A percentile compares a stretch with the other conserved stretches of the same genome.
Conservation (phyloP, 345 rosid species). For the Eucalyptus cladocalyx region DNA sequence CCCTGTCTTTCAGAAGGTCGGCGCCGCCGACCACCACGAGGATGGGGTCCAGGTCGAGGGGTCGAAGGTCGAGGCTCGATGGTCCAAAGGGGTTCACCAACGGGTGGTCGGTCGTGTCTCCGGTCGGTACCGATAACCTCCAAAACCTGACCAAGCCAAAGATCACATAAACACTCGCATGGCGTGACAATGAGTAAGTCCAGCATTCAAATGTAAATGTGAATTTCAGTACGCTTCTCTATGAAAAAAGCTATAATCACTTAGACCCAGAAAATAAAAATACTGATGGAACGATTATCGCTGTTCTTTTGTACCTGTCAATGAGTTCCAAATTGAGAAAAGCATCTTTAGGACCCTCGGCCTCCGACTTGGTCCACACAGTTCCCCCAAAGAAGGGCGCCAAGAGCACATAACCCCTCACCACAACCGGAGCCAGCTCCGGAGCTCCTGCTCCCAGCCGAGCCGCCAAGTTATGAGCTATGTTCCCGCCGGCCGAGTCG, state of each 20-base stretch:
- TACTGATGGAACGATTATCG: not conserved
- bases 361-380: constrained; percentile 28
- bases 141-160: constrained; percentile 23
- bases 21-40: constrained; percentile 37
- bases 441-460: constrained; percentile 20
- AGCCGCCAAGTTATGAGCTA: constrained; percentile 45
- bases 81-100: constrained; percentile 54
- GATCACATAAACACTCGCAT: not conserved
- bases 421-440: constrained; percentile 30
- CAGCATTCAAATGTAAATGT: not conserved
- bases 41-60: constrained; percentile 23
- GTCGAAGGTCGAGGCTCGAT: constrained; percentile 14
- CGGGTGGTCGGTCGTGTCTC: constrained; percentile 47
- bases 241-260: not conserved
- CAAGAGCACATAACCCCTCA: constrained; percentile 35
- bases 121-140: constrained; percentile 39
- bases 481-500: constrained; percentile 52
- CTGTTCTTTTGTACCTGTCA: constrained; percentile 19
- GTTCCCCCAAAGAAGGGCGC: constrained; percentile 53
- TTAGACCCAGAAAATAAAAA: not conserved
- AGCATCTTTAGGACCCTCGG: constrained; percentile 47
- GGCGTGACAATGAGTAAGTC: not conserved
- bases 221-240: not conserved
- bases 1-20: constrained; percentile 40
- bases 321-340: constrained; percentile 53